Evolutionary conservation across 2,329 filamentous ascomycete genomes (phyloP), one percentile per base, ranked within the genome.

Genomic region (Simplicillium sp.): DNA sequence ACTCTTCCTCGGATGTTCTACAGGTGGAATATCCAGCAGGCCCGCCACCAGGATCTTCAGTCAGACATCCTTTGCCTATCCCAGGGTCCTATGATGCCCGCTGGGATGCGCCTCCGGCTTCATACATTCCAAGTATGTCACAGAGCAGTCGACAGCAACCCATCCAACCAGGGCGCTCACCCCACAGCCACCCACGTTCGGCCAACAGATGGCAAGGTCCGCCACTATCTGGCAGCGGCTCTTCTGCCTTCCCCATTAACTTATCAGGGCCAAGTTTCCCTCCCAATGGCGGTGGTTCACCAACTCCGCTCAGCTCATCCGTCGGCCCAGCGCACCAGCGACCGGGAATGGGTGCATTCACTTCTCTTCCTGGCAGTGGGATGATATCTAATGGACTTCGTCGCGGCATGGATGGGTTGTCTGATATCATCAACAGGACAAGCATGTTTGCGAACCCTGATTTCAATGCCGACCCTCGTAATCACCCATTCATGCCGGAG

Each of bases 381-480:
- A 25, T 25, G 20, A 25, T 25, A 25, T 25, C 20, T 25, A 25
- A 25, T 25, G 20, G 20, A 9, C 9, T 25, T 25, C 20, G 9
- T 9, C 20, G 20, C 20, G 20, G 20, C 20, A 25, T 25, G 20
- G 20, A 25, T 25, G 20, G 20, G 9, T 9, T 25, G 20, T 25
- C 20, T 25, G 20, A 43, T 25, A 18, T 42, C 11, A 44, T 44
- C 33, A 42, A 42, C 16, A 37, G 52, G n/a, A 66, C 64, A 2
- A 60, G 49, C 45, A 47, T 43, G 28, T 62, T 60, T 34, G 60
- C 70, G 44, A 65, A 55, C 43, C 42, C 48, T 2, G 57, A 51
- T 14, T 53, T 64, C 28, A 37, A 57, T 4, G 61, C 70, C 40
- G 50, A 38, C 0, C 44, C 50, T n/a, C 65, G 68, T 2, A 55